phyloP scores from a whole-genome alignment of 139 green algal species.

The Volvox reticuliferus region DNA sequence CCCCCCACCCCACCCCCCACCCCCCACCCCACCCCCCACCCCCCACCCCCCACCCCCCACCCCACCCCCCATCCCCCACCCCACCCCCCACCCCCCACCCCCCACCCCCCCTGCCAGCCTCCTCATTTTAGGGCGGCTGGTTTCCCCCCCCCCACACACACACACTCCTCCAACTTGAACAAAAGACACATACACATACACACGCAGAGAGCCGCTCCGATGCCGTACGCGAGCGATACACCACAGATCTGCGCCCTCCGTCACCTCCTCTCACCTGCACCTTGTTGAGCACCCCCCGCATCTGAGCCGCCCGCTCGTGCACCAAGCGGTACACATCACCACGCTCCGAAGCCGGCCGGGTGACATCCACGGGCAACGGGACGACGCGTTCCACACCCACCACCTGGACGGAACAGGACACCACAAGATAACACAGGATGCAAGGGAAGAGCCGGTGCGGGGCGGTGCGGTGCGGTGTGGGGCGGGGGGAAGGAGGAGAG shows the following conservation, averaged over 20 bases:
- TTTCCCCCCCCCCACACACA: neutral
- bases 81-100: neutral
- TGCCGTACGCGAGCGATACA: neutral
- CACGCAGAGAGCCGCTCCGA: neutral
- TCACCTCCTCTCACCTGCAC: neutral
- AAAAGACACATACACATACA: neutral
- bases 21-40: too few relatives aligned
- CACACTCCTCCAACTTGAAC: neutral
- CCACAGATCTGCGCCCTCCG: neutral
- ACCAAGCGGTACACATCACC: slow-evolving; percentile 25
- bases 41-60: too few relatives aligned
- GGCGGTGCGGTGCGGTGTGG: too few relatives aligned
- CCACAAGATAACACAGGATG: too few relatives aligned
- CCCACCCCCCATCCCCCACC: too few relatives aligned
- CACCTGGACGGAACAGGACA: neutral
- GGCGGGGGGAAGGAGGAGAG: too few relatives aligned
- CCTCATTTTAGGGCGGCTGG: neutral
- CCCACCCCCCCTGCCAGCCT: neutral
- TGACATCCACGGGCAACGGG: slow-evolving; percentile 6
- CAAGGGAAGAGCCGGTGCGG: neutral
- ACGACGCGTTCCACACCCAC: slow-evolving; percentile 36
- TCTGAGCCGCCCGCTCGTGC: slow-evolving; percentile 36
- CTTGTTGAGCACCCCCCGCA: neutral
- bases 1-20: too few relatives aligned
- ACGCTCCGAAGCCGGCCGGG: slow-evolving; percentile 1